Base-by-base conservation (phyloP, 805 yeast species). In the Ogataea glucozyma region DNA sequence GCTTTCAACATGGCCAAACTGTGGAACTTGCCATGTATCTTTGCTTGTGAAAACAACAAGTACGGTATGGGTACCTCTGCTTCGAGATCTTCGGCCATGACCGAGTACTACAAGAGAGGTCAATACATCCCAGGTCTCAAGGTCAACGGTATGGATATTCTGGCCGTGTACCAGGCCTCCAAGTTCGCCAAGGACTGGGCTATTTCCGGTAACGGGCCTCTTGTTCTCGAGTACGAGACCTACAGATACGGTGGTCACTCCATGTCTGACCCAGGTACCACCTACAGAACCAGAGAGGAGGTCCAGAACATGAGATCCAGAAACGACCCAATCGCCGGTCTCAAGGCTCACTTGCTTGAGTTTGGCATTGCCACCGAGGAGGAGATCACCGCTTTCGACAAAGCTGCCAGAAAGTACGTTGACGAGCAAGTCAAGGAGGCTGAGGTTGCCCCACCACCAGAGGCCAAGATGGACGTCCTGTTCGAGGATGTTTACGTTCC, bases 21-120 rank as follows among this genome's bases (percentile, higher is more conserved):
- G 66, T 93, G 97, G 96, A 83, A 90, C 72, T 78, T 93, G 64
- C 99, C 99, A 56, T 85, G 88, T 65, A 72, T 93, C 52, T 93
- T 88, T 65, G 88, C 93, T 51, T 93, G 99, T 78, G 99, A 93
- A 74, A 93, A 93, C 80, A 93, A 93, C 83, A 93, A 89, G 75
- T 93, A 93, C 70, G 99, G 99, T 79, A 93, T 93, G 99, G 99
- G 99, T 75, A 93, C 99, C 41, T 73, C 99, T 52, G 98, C 98
- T 43, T 70, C 96, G 36, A 85, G 99, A 75, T 89, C 97, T 11
- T 89, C 97, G 41, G 99, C 99, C 41, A 72, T 89, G 77, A 85
- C 95, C 48, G 97, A 93, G 62, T 93, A 89, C 78, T 87, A 87
- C 83, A 88, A 91, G 83, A 89, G 99, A 76, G 99, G 98, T 66